Conservation (phyloP, 2,329 filamentous ascomycete species). For the Epichloe amarillans region DNA sequence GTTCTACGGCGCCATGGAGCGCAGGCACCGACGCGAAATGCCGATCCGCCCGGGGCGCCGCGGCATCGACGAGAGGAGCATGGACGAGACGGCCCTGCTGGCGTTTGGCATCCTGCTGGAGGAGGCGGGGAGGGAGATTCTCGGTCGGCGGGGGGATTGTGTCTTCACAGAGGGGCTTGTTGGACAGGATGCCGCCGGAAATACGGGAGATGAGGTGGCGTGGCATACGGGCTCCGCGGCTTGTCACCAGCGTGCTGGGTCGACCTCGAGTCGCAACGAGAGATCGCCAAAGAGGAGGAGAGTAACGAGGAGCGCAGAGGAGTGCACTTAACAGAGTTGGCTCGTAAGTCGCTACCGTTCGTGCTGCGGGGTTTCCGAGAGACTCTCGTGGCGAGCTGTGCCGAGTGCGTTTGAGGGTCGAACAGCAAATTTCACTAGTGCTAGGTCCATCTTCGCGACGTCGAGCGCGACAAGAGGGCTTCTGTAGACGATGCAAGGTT, state of each 20-base stretch:
- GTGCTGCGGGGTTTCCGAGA: neutral
- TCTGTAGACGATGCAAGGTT: no score
- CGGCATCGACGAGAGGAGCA: conserved; percentile 40
- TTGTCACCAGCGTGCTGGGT: conserved; percentile 12
- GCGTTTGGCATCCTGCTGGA: conserved; percentile 65
- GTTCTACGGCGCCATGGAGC: conserved; percentile 41
- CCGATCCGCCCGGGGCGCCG: conserved; percentile 8
- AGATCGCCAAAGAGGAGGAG: conserved; percentile 20
- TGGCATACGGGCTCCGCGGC: conserved; percentile 8
- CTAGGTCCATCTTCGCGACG: no score
- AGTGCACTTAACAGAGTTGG: neutral
- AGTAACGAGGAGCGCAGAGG: conserved; percentile 8
- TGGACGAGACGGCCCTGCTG: conserved; percentile 68
- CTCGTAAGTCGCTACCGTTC: neutral
- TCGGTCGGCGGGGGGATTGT: conserved; percentile 55
- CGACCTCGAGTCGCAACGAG: conserved; percentile 10
- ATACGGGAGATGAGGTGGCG: conserved; percentile 8
- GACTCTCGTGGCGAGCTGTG: no score
- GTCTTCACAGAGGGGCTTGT: conserved; percentile 50
- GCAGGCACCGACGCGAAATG: conserved; percentile 7
- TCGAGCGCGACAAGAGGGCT: no score
- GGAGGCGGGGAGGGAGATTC: conserved; percentile 46
- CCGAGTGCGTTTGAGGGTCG: no score
- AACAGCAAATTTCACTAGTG: no score
- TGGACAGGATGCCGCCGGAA: neutral